Evolutionary conservation across 805 yeast genomes (phyloP).

Genomic region (Priceomyces castillae): DNA sequence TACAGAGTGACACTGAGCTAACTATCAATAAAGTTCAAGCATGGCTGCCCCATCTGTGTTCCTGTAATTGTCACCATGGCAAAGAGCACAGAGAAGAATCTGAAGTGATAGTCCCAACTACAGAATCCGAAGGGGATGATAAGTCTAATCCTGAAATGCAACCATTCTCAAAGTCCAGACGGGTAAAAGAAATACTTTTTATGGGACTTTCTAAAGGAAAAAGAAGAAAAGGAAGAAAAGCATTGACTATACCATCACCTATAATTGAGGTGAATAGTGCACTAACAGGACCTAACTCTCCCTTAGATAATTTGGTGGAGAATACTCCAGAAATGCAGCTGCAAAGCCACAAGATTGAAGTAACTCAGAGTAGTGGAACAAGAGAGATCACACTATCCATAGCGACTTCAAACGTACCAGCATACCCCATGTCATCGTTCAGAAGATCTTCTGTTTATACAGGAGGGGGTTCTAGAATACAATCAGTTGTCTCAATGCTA

Average conservation of each 20-base stretch:
- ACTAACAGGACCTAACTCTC: not conserved
- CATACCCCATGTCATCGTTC: not conserved
- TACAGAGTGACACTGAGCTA: not conserved
- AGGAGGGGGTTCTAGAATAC: constrained; percentile 3
- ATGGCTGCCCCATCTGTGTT: not conserved
- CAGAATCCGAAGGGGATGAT: not conserved
- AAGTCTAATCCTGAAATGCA: not conserved
- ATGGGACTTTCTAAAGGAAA: constrained; percentile 1
- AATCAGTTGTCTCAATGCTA: constrained; percentile 4
- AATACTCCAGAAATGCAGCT: no score
- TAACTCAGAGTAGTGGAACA: no score
- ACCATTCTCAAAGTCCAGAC: not conserved
- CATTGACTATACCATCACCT: constrained; percentile 7
- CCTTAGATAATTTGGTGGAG: no score
- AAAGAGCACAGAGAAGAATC: not conserved
- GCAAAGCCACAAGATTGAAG: no score
- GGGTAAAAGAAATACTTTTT: not conserved
- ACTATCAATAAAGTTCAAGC: not conserved
- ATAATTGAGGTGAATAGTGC: constrained; percentile 7
- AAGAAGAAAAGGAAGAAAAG: not conserved
- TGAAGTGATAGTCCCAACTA: not conserved
- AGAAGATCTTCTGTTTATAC: constrained; percentile 2
- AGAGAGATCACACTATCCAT: no score
- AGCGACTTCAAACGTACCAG: not conserved
- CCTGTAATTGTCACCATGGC: not conserved